phyloP scores from a whole-genome alignment of 495 filamentous ascomycete species.

The Hypoxylon lienhwacheense region DNA sequence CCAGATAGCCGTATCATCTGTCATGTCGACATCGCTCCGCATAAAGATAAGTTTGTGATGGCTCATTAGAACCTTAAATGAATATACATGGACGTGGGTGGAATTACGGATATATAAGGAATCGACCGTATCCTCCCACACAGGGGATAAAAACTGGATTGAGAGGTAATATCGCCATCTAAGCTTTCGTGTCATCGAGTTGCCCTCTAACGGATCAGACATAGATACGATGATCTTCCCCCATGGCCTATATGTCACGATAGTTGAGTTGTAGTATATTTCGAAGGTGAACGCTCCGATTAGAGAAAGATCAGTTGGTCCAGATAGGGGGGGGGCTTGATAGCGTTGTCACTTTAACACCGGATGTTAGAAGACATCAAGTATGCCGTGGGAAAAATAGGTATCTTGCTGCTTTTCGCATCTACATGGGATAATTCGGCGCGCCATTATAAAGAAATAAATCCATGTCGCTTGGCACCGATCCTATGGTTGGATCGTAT shows the following conservation, averaged over 20 bases:
- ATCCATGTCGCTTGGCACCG: slow-evolving; percentile 21
- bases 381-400: not conserved
- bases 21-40: not conserved
- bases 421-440: slow-evolving; percentile 18
- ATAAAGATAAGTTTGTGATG: not conserved
- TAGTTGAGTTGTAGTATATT: not conserved
- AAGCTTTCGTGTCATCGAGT: not conserved
- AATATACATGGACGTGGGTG: not conserved
- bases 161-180: not conserved
- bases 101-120: not conserved
- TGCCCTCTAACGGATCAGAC: not conserved
- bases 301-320: not conserved
- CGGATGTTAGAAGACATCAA: not conserved
- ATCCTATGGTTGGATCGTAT: slow-evolving; percentile 26
- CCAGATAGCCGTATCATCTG: not conserved
- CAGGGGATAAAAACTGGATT: not conserved
- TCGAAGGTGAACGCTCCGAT: not conserved
- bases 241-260: not conserved
- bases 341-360: not conserved
- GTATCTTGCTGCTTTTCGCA: no score
- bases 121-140: not conserved
- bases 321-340: not conserved
- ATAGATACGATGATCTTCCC: not conserved
- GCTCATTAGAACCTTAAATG: not conserved
- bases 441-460: slow-evolving; percentile 27